Evolutionary conservation across 2,329 filamentous ascomycete species (phyloP), one percentile per base, ranked within the genome.

Genomic region (Nigrospora oryzae): DNA sequence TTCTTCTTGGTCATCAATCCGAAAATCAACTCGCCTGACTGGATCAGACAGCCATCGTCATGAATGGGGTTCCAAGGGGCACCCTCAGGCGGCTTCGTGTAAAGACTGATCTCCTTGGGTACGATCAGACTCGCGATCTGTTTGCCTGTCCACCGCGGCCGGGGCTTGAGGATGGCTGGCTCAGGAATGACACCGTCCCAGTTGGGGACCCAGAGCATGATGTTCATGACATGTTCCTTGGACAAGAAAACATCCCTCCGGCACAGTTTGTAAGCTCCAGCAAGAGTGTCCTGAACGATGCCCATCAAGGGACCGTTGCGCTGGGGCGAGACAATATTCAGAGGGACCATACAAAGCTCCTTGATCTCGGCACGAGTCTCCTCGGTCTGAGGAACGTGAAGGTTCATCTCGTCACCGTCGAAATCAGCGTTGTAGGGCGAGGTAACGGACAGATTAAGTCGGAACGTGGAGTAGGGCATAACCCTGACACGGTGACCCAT

Each of bases 371-470:
- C 89, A 49, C 93, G 86, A 32, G 94, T 94, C 66, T 99, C 94
- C 61, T 98, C 90, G 34, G 87, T 93, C 61, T 99, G 93, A 4
- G 93, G 94, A 43, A 98, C 94, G 77, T 99, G 93, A 70, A 99
- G 81, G 63, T 99, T 99, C 93, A 99, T 99, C 68, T 99, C 93
- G 64, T 98, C 93, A 69, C 93, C 93, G 61, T 98, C 93, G 69
- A 98, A 98, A 86, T 98, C 93, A 57, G 93, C 93, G 70, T 99
- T 99, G 75, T 99, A 99, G 0, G 93, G 93, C 28, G 90, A 95
- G 1, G 94, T 98, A 60, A 98, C 93, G 0, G 93, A 98, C 55
- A 98, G 68, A 60, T 99, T 99, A 39, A 99, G 78, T 51, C 93
- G 84, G 74, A 99, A 99, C 2, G 93, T 99, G 6, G 93, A 98